Percentiles rank a stretch among this genome's conserved stretches.
phyloP scores from a whole-genome alignment of 148 eudicot species.

The Amaranthus palmeri region DNA sequence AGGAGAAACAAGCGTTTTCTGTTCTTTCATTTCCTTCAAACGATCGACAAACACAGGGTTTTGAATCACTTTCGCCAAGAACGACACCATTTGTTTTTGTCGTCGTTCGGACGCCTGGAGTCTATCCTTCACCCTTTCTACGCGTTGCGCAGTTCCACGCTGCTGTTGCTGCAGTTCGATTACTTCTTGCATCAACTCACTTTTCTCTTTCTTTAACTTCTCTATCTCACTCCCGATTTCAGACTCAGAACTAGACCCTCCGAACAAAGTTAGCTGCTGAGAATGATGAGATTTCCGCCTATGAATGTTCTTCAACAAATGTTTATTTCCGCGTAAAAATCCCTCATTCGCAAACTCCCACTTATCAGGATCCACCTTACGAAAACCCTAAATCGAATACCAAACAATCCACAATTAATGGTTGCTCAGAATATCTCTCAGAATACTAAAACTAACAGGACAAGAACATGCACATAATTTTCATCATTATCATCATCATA shows the following conservation, averaged over 20 bases:
- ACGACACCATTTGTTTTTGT: constrained; percentile 76
- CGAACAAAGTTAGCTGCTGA: constrained; percentile 32
- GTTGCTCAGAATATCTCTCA: not conserved
- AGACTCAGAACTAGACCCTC: constrained; percentile 32
- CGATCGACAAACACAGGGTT: constrained; percentile 51
- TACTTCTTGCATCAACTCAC: constrained; percentile 58
- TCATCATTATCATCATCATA: no score
- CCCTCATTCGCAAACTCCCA: constrained; percentile 84
- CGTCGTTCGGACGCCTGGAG: constrained; percentile 60
- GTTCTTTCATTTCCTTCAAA: constrained; percentile 45
- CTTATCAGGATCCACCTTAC: constrained; percentile 68
- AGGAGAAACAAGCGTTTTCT: constrained; percentile 32
- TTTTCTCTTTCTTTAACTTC: constrained; percentile 50
- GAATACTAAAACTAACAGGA: not conserved
- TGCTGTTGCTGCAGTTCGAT: constrained; percentile 71
- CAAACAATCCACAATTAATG: not conserved
- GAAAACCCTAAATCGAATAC: constrained; percentile 62
- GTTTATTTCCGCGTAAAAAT: constrained; percentile 61
- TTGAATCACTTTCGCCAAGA: constrained; percentile 65
- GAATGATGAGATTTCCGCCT: constrained; percentile 57
- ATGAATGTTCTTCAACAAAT: constrained; percentile 70
- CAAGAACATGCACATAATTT: not conserved
- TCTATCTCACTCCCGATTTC: constrained; percentile 54
- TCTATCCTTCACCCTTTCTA: constrained; percentile 58
- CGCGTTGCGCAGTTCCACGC: constrained; percentile 38